A percentile compares a stretch with the other conserved stretches of the same genome.
phyloP scores from a whole-genome alignment of 1,284 basidiomycete species.

The Ceratobasidium sp. region DNA sequence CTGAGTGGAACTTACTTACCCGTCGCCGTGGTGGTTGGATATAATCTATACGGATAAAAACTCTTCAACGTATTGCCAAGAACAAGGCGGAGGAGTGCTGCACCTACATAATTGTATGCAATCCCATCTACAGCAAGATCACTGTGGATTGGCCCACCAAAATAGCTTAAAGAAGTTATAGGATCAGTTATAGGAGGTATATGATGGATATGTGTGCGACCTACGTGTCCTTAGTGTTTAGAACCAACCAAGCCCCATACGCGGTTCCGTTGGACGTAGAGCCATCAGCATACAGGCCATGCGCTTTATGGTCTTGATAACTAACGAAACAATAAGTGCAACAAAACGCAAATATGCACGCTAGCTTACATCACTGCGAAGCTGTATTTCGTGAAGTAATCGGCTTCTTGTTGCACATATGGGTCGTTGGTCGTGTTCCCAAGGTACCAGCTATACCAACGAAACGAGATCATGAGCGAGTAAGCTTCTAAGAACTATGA shows the following conservation, averaged over 20 bases:
- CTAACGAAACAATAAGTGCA: conserved; percentile 28
- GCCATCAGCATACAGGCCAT: conserved; percentile 55
- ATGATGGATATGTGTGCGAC: neutral
- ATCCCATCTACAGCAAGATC: conserved; percentile 41
- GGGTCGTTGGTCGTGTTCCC: conserved; percentile 49
- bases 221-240: conserved; percentile 54
- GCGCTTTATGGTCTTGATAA: conserved; percentile 42
- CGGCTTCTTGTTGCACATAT: conserved; percentile 50
- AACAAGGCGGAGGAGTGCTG: neutral
- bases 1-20: conserved; percentile 9
- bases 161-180: neutral
- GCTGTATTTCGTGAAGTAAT: conserved; percentile 55
- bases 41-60: conserved; percentile 19
- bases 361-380: conserved; percentile 50
- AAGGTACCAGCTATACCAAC: conserved; percentile 51
- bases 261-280: conserved; percentile 50
- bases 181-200: too few species aligned
- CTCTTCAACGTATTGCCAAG: neutral
- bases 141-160: conserved; percentile 37
- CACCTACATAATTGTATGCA: conserved; percentile 37
- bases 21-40: conserved; percentile 41
- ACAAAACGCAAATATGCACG: conserved; percentile 49
- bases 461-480: neutral
- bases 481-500: neutral
- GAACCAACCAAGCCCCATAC: conserved; percentile 54